A percentile compares a stretch with the other conserved stretches of the same genome.
These are phyloP conservation scores for Erodium maritimum DNA, from an alignment of 345 rosid species.

Conservation along the genomic window DNA sequence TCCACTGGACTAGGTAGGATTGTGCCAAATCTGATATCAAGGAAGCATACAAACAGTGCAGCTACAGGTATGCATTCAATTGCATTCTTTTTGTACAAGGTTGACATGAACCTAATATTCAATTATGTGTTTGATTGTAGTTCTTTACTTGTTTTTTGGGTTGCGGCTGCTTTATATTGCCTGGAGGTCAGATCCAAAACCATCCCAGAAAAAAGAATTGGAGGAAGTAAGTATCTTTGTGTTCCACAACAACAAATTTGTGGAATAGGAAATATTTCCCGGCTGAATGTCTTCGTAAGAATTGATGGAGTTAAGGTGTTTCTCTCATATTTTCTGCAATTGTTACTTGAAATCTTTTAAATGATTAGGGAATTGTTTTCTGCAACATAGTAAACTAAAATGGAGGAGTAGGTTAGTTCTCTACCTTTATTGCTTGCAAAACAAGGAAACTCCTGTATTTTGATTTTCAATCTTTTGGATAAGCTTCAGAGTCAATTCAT, in stretches of 20 bases:
- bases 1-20: slow-evolving; percentile 99
- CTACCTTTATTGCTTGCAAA: not conserved
- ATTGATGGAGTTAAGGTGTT: not conserved
- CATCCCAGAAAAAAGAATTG: slow-evolving; percentile 88
- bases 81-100: not conserved
- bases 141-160: slow-evolving; percentile 86
- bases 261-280: not conserved
- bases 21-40: slow-evolving; percentile 94
- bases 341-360: not conserved
- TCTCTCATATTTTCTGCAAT: not conserved
- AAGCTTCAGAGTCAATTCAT: not conserved
- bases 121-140: slow-evolving; percentile 25
- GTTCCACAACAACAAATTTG: not conserved
- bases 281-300: not conserved
- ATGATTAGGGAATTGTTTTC: not conserved
- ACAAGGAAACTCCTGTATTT: not conserved
- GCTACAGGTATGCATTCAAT: slow-evolving; percentile 57
- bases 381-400: not conserved
- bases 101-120: not conserved
- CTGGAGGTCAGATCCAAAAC: slow-evolving; percentile 92
- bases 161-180: slow-evolving; percentile 94
- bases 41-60: slow-evolving; percentile 97
- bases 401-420: not conserved
- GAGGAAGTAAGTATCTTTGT: slow-evolving; percentile 56
- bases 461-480: not conserved